Evolutionary conservation across 768 basidiomycete genomes (phyloP), one percentile per base, ranked within the genome.

Genomic region (Tricholoma terreum): DNA sequence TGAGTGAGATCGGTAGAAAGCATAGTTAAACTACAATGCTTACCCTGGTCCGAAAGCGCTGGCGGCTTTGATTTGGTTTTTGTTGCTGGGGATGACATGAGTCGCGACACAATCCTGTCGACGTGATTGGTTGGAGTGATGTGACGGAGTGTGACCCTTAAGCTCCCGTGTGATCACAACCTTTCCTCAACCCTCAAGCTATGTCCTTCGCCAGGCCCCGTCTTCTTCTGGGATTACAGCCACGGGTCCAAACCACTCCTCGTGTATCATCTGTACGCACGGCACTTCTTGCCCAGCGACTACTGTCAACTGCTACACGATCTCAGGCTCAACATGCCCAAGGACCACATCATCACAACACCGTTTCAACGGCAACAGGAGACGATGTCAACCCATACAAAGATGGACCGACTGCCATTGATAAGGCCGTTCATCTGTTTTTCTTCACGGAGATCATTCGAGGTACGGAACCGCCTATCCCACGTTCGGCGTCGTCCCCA

Each of bases 371-470:
- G 75, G 79, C 6, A 74, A 80, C 0, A 2, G 84, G 78, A 40
- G 81, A 80, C 46, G 78, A 84, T 63, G 66, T 83, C 4, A 78
- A 92, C 65, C 83, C 85, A 42, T 94, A 91, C 78, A 81, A 82
- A 67, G 79, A 76, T 55, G 94, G 94, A 0, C 92, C 90, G 12
- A 88, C 87, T 71, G 94, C 97, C 45, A 80, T 99, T 50, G 94
- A 98, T 80, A 98, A 98, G 74, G 95, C 95, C 49, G 89, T 92
- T 42, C 89, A 94, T 71, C 70, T 97, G 50, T 98, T 98, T 83
- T 98, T 99, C 84, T 94, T 99, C 72, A 98, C 96, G 57, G 97
- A 99, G 76, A 97, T 99, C 65, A 76, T 96, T 68, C 80, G 96
- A 82, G 96, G 96, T 94, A 65, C 56, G 85, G 73, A n/a, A 35